Base-by-base conservation (phyloP, 2,329 filamentous ascomycete genomes). In the Cordyceps cateniannulata region DNA sequence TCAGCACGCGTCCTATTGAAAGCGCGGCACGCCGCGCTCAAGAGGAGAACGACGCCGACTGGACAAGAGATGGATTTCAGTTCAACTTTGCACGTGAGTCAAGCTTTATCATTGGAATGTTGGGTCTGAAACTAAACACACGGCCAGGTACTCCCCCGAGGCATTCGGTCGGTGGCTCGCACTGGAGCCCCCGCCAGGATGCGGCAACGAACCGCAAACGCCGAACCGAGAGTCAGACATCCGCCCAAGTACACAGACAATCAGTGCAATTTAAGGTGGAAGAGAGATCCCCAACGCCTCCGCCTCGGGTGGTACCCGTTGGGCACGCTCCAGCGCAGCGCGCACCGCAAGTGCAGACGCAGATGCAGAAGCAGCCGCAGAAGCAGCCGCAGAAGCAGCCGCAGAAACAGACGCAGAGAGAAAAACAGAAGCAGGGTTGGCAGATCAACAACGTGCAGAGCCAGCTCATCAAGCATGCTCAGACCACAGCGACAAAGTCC, bases 381-480 rank as follows among this genome's bases (percentile, higher is more conserved):
- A 59, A 29, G 24, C 44, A 24, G 16, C n/a, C 10, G 38, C 38
- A 35, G 22, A 50, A 5, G 20, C 32, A 42, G 44, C 44, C 24
- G 35, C 56, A 42, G 47, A 59, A 29, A 25, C 44, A 24, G 16
- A 44, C 6, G 38, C 38, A 47, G 22, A 50, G 42, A 32, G 32
- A 25, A 42, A 50, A 7, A 14, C 32, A 44, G 47, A 52, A 45
- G 25, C 57, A 32, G 38, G 53, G 38, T 16, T 59, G 57, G 57
- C 57, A 59, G 40, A 59, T 59, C 16, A 59, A 59, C 40, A 52
- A 20, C 16, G 40, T 59, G 14, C 57, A 59, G 27, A 52, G 27
- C 7, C 48, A 59, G 9, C 25, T 59, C 20, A 35, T 2, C 3
- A 40, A 53, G 49, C 38, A 59, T 20, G 25, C 49, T 5, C 47